phyloP scores from a whole-genome alignment of 345 rosid genomes.

The Gossypium rotundifolium region DNA sequence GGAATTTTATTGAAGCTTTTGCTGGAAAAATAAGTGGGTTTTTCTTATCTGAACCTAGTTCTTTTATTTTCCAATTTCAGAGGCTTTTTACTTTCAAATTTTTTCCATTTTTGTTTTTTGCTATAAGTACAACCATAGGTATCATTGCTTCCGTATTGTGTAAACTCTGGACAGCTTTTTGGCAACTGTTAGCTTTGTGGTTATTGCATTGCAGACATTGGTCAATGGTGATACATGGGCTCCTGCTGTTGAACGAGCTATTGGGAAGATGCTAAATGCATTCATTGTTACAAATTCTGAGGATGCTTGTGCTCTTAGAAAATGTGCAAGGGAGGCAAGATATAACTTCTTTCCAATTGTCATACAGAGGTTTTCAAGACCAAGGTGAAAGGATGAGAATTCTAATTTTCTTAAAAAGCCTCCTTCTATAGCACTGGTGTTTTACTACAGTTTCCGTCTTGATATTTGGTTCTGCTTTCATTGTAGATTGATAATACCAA shows the following conservation, averaged over 20 bases:
- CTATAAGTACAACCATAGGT: not conserved
- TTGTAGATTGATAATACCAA: conserved; percentile 66
- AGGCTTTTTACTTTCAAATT: not conserved
- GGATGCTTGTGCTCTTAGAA: conserved; percentile 61
- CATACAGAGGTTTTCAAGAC: conserved; percentile 82
- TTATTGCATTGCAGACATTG: conserved; percentile 46
- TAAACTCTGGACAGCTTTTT: not conserved
- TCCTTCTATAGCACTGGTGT: not conserved
- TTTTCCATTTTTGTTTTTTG: not conserved
- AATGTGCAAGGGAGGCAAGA: conserved; percentile 64
- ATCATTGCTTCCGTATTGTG: not conserved
- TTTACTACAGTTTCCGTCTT: conserved; percentile 7
- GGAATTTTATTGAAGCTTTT: not conserved
- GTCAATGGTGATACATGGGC: conserved; percentile 79
- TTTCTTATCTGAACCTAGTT: not conserved
- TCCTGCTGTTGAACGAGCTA: conserved; percentile 79
- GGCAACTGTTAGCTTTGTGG: not conserved
- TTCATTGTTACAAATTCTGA: conserved; percentile 83
- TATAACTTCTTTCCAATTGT: conserved; percentile 63
- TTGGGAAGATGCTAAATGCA: conserved; percentile 84
- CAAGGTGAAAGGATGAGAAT: conserved; percentile 44
- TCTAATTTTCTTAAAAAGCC: not conserved
- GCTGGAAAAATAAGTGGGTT: not conserved
- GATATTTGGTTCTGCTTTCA: conserved; percentile 19
- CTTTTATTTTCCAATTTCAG: not conserved